Conservation (phyloP, 306 rosid genomes). For the Rosa persica region DNA sequence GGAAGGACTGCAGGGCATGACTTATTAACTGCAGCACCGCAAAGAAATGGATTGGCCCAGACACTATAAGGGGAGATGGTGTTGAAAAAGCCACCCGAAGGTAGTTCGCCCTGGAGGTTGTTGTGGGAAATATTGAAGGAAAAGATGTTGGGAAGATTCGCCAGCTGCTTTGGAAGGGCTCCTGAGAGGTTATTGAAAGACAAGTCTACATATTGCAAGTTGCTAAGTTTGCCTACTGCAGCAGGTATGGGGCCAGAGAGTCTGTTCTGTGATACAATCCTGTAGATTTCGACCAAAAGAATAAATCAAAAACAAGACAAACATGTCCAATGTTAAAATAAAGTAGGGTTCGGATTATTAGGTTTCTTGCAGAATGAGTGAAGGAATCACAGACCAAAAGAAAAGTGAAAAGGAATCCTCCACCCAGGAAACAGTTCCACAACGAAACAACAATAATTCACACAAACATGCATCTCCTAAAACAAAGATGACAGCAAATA, state of each 20-base stretch:
- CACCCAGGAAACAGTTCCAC: not conserved
- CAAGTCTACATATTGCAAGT: constrained; percentile 73
- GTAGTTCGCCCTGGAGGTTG: constrained; percentile 89
- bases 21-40: constrained; percentile 81
- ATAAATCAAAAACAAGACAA: constrained; percentile 8
- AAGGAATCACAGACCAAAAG: not conserved
- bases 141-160: constrained; percentile 77
- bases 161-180: constrained; percentile 78
- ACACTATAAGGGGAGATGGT: constrained; percentile 77
- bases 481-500: not conserved
- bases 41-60: constrained; percentile 78
- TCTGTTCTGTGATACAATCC: constrained; percentile 66
- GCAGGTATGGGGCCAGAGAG: constrained; percentile 72
- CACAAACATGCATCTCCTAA: not conserved
- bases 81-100: constrained; percentile 88
- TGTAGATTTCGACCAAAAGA: constrained; percentile 35
- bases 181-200: constrained; percentile 77
- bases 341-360: constrained; percentile 2
- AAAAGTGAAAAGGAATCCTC: not conserved
- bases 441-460: not conserved
- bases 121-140: constrained; percentile 89
- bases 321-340: not conserved
- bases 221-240: constrained; percentile 62
- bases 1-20: constrained; percentile 89
- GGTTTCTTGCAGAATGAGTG: not conserved